Conservation (phyloP, 2,329 filamentous ascomycete genomes). For the Verticillium nubilum region DNA sequence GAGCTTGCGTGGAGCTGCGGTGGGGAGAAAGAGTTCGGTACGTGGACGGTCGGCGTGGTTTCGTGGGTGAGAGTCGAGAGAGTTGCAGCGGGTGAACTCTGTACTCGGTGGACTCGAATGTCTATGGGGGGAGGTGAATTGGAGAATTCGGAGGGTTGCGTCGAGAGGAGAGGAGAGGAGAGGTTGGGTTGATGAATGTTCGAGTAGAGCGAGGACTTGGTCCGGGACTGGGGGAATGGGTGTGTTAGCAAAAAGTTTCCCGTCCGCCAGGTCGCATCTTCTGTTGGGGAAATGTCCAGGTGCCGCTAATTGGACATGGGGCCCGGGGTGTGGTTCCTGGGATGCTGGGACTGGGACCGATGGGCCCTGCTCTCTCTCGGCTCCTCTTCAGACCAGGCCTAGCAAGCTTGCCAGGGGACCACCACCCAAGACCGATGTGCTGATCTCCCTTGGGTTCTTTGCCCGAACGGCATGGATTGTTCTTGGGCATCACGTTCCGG, state of each 20-base stretch:
- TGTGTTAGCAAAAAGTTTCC: constrained; percentile 5
- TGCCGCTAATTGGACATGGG: constrained; percentile 2
- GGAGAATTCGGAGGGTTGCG: background rate
- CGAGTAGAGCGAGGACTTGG: background rate
- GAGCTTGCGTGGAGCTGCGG: constrained; percentile 5
- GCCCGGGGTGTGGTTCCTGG: background rate
- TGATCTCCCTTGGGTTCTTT: background rate
- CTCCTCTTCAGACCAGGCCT: background rate
- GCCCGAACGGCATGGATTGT: background rate
- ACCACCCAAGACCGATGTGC: background rate
- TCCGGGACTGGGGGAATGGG: background rate
- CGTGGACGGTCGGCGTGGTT: background rate
- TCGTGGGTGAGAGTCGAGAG: background rate
- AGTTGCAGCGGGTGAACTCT: background rate
- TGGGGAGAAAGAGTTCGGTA: background rate
- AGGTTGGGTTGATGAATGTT: background rate
- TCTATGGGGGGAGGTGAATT: background rate
- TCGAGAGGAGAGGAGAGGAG: background rate
- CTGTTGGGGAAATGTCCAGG: constrained; percentile 2
- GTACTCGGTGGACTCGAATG: background rate
- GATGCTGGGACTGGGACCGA: background rate
- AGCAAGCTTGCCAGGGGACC: background rate
- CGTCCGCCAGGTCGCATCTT: background rate
- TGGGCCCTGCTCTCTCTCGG: background rate
- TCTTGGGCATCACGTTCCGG: background rate